Evolutionary conservation across 768 basidiomycete species (phyloP).

Genomic region (Boletus speciosus): DNA sequence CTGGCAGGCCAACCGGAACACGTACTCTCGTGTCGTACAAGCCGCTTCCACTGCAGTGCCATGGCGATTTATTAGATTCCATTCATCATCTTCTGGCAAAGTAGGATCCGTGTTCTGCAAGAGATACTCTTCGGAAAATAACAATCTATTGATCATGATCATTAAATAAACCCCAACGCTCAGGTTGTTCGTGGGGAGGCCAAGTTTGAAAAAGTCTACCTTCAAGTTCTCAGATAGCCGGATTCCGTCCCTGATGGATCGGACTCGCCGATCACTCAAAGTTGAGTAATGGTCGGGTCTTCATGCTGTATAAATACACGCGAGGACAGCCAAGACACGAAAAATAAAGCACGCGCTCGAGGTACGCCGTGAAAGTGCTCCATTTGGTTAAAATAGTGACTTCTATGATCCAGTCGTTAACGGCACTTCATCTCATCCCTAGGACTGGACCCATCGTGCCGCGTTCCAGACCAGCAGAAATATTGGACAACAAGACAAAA

Average conservation of each 20-base stretch:
- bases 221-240: neutral
- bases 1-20: neutral
- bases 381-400: neutral
- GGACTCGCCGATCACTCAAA: neutral
- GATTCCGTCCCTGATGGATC: neutral
- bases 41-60: no score
- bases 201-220: neutral
- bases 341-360: neutral
- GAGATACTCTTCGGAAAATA: neutral
- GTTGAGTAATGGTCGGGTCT: neutral
- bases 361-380: neutral
- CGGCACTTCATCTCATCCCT: constrained; percentile 6
- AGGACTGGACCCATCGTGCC: neutral
- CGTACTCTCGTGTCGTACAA: neutral
- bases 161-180: neutral
- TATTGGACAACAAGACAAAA: neutral
- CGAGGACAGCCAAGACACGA: no score
- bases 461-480: constrained; percentile 10
- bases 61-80: neutral
- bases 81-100: neutral
- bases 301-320: neutral
- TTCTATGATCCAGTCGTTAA: neutral
- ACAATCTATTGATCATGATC: neutral
- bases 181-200: no score
- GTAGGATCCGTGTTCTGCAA: neutral